A percentile compares a stretch with the other conserved stretches of the same genome.
Evolutionary conservation across 2,329 filamentous ascomycete genomes (phyloP).

Genomic region (Rhexocercosporidium sp.): DNA sequence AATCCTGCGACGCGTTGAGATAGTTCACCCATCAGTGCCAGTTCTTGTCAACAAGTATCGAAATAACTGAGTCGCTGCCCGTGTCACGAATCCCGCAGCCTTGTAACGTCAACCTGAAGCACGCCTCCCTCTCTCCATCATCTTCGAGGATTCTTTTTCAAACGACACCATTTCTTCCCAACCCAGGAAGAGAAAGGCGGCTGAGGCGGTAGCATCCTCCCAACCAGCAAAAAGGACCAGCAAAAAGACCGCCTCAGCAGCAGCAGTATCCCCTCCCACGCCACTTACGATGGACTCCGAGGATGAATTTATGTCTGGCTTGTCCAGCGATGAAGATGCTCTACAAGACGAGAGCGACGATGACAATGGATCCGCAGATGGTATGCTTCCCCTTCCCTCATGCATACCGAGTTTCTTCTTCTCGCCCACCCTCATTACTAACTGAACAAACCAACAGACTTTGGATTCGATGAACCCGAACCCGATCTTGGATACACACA

Average conservation of each 20-base stretch:
- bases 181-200: constrained; percentile 58
- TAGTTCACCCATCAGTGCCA: background rate
- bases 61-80: constrained; percentile 18
- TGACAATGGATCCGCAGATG: constrained; percentile 61
- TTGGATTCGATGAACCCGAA: constrained; percentile 55
- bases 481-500: constrained; percentile 53
- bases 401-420: background rate
- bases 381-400: constrained; percentile 29
- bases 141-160: constrained; percentile 29
- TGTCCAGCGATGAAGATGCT: constrained; percentile 78
- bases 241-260: constrained; percentile 46
- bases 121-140: constrained; percentile 29
- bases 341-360: constrained; percentile 81
- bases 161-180: constrained; percentile 57
- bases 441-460: constrained; percentile 35
- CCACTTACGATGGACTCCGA: constrained; percentile 88
- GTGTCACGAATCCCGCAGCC: constrained; percentile 30
- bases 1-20: background rate
- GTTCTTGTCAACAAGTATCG: background rate
- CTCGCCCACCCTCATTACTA: constrained; percentile 14
- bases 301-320: constrained; percentile 87
- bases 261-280: constrained; percentile 55
- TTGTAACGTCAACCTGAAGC: constrained; percentile 38
- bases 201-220: constrained; percentile 47
- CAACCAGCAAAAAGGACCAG: constrained; percentile 42